phyloP scores from a whole-genome alignment of 2,329 filamentous ascomycete species.

The Sarocladium strictum region DNA sequence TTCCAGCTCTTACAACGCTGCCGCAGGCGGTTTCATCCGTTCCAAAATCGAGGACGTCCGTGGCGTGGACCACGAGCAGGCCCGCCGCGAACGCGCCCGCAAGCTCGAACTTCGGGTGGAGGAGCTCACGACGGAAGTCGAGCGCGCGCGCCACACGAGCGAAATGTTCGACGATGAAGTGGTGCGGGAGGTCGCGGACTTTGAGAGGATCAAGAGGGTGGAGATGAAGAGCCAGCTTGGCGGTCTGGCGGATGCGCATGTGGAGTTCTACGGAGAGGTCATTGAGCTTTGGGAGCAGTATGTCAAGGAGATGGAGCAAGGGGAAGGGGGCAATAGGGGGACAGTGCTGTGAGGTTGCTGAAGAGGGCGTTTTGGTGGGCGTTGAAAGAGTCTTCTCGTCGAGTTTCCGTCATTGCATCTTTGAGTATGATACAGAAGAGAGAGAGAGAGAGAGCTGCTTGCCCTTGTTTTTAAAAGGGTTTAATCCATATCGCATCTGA shows the following conservation, averaged over 20 bases:
- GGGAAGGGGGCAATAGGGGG: slow-evolving; percentile 31
- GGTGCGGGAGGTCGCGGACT: slow-evolving; percentile 85
- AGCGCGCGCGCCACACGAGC: slow-evolving; percentile 76
- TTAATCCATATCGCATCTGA: not conserved
- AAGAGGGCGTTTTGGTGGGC: not conserved
- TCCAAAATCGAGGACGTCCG: slow-evolving; percentile 95
- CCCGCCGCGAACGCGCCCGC: slow-evolving; percentile 76
- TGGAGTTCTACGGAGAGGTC: slow-evolving; percentile 77
- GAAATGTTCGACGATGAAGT: slow-evolving; percentile 97
- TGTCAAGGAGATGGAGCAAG: slow-evolving; percentile 77
- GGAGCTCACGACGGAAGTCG: slow-evolving; percentile 82
- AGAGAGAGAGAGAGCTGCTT: not conserved
- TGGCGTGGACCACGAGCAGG: slow-evolving; percentile 92
- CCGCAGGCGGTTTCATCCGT: slow-evolving; percentile 69
- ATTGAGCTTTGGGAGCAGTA: slow-evolving; percentile 85
- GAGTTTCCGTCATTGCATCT: not conserved
- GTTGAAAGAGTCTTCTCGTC: not conserved
- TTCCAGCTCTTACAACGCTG: slow-evolving; percentile 57
- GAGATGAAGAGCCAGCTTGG: slow-evolving; percentile 89
- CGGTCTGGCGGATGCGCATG: slow-evolving; percentile 75
- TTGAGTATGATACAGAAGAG: not conserved
- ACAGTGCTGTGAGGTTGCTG: not conserved
- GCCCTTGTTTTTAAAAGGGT: too few relatives aligned
- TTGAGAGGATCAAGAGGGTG: slow-evolving; percentile 90
- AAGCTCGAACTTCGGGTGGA: slow-evolving; percentile 92